phyloP scores from a whole-genome alignment of 2,329 filamentous ascomycete species.

The Myotisia sp. region DNA sequence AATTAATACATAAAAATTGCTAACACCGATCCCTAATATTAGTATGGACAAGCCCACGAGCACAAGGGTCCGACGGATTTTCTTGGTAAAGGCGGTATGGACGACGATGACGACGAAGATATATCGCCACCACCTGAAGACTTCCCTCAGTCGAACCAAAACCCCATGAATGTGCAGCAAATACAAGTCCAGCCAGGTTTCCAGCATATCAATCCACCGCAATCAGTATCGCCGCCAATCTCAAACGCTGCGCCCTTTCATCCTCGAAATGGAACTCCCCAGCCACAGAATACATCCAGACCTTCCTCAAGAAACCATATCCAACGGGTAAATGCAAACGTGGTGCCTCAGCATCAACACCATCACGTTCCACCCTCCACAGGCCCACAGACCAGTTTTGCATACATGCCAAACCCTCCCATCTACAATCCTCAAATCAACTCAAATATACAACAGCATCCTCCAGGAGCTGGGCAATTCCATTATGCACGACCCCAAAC shows the following conservation, averaged over 20 bases:
- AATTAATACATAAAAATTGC: too few relatives aligned
- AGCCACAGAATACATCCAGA: slow-evolving; percentile 60
- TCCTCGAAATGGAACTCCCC: slow-evolving; percentile 64
- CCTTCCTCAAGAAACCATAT: slow-evolving; percentile 69
- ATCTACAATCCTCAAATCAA: slow-evolving; percentile 61
- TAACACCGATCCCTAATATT: too few relatives aligned
- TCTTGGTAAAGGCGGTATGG: slow-evolving; percentile 58
- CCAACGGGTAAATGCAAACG: slow-evolving; percentile 58
- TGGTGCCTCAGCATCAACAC: slow-evolving; percentile 48
- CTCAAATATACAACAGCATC: slow-evolving; percentile 32
- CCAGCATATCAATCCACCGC: slow-evolving; percentile 54
- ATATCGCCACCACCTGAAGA: slow-evolving; percentile 60
- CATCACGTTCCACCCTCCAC: slow-evolving; percentile 27
- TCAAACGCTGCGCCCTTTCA: slow-evolving; percentile 59
- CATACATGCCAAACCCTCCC: slow-evolving; percentile 71
- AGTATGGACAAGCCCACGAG: slow-evolving; percentile 89
- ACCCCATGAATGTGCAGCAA: slow-evolving; percentile 42
- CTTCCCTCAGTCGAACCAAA: slow-evolving; percentile 34
- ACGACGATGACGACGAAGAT: slow-evolving; percentile 70
- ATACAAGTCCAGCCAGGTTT: slow-evolving; percentile 28
- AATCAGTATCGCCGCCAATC: slow-evolving; percentile 79
- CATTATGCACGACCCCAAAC: slow-evolving; percentile 23
- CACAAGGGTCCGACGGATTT: slow-evolving; percentile 94
- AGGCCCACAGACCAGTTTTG: slow-evolving; percentile 50
- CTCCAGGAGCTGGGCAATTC: slow-evolving; percentile 30